Percentiles rank a stretch among this genome's conserved stretches.
Evolutionary conservation across 2,329 filamentous ascomycete species (phyloP).

Genomic region (Sporothrix brunneoviolacea): DNA sequence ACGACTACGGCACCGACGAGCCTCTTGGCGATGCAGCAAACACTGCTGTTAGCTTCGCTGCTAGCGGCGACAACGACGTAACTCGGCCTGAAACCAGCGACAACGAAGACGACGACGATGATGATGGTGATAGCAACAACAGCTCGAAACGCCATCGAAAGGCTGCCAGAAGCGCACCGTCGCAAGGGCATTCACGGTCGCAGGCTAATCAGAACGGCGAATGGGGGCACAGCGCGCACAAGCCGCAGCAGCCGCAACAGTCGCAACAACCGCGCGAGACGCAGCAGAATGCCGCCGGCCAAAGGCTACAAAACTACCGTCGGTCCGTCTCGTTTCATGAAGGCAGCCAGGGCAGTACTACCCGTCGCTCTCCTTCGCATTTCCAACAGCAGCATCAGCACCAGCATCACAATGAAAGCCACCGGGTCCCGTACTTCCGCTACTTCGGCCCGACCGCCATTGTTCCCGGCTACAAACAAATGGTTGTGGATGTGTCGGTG

Average conservation of each 20-base stretch:
- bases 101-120: not conserved
- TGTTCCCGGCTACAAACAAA: conserved; percentile 86
- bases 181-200: not conserved
- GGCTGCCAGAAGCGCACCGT: not conserved
- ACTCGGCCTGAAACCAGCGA: not conserved
- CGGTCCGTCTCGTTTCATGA: conserved; percentile 7
- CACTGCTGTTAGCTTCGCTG: not conserved
- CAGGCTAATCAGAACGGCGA: not conserved
- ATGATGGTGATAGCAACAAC: not conserved
- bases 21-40: conserved; percentile 22
- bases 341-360: conserved; percentile 14
- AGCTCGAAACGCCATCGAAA: not conserved
- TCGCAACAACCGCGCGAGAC: too few species aligned
- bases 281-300: not conserved
- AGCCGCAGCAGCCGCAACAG: not conserved
- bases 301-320: not conserved
- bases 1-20: conserved; percentile 22
- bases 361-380: not conserved
- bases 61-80: not conserved
- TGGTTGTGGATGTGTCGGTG: conserved; percentile 65
- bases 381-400: conserved; percentile 6
- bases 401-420: conserved; percentile 45
- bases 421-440: conserved; percentile 78
- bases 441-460: conserved; percentile 90
- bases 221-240: not conserved